Conservation (phyloP, 2,329 filamentous ascomycete genomes). For the Cercospora sp. region DNA sequence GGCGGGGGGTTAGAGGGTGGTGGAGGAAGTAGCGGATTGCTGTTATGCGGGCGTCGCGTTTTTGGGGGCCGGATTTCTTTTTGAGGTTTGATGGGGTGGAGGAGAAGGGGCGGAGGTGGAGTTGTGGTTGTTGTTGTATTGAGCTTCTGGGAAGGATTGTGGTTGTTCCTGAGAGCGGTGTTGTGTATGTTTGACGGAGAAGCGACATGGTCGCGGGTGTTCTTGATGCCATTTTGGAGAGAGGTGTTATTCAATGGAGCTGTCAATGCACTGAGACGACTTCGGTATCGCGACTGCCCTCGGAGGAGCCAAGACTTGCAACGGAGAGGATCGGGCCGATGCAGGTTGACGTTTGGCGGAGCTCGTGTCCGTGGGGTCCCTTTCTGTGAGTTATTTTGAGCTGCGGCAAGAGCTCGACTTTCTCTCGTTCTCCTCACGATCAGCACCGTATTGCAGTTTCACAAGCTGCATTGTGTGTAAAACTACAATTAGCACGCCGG, state of each 20-base stretch:
- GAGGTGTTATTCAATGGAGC: background rate
- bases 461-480: background rate
- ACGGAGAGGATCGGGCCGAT: background rate
- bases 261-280: background rate
- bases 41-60: conserved; percentile 37
- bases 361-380: background rate
- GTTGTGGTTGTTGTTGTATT: conserved; percentile 40
- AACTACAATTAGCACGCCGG: too few relatives aligned
- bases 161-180: conserved; percentile 27
- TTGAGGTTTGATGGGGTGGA: conserved; percentile 44
- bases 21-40: conserved; percentile 68
- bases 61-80: conserved; percentile 35
- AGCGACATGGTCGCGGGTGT: conserved; percentile 31
- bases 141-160: conserved; percentile 34
- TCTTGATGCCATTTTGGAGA: conserved; percentile 4
- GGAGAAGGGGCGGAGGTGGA: conserved; percentile 27
- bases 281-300: conserved; percentile 8
- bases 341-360: background rate
- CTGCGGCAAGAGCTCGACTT: background rate
- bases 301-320: conserved; percentile 12
- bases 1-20: conserved; percentile 68
- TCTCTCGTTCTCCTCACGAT: background rate
- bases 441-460: background rate
- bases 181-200: conserved; percentile 20
- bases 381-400: conserved; percentile 3